Percentiles rank a stretch among this genome's conserved stretches.
phyloP scores from a whole-genome alignment of 352 stramenopile genomes.

The Pseudoperonospora humuli region DNA sequence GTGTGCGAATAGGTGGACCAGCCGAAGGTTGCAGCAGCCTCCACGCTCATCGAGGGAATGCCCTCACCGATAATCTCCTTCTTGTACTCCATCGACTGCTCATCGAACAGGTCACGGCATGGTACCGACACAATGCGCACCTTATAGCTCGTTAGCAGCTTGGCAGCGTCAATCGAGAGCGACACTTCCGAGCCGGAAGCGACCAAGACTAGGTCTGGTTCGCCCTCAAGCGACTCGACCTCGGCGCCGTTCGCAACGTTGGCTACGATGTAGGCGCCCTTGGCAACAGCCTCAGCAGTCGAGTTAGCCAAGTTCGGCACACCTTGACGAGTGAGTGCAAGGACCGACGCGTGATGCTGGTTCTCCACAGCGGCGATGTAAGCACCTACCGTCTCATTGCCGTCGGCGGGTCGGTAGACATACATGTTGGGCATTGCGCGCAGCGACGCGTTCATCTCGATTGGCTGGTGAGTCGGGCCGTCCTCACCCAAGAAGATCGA shows the following conservation, averaged over 20 bases:
- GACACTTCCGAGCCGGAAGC: constrained; percentile 94
- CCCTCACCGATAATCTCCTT: constrained; percentile 90
- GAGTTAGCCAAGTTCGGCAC: constrained; percentile 89
- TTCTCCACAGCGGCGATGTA: constrained; percentile 89
- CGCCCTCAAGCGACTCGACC: constrained; percentile 54
- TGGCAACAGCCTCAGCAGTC: constrained; percentile 84
- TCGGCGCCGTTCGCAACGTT: constrained; percentile 73
- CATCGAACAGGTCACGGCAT: constrained; percentile 96
- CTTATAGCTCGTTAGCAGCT: constrained; percentile 73
- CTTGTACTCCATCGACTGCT: constrained; percentile 95
- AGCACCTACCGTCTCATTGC: constrained; percentile 95
- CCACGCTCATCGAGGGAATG: constrained; percentile 93
- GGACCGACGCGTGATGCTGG: constrained; percentile 87
- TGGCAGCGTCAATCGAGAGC: constrained; percentile 92
- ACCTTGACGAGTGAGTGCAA: constrained; percentile 89
- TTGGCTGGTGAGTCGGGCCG: constrained; percentile 98
- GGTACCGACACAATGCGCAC: constrained; percentile 96
- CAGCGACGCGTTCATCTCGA: constrained; percentile 96
- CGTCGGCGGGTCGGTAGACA: constrained; percentile 95
- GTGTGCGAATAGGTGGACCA: constrained; percentile 95
- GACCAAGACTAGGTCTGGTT: constrained; percentile 89
- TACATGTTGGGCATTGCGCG: constrained; percentile 98
- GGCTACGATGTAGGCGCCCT: constrained; percentile 84
- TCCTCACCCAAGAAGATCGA: constrained; percentile 99
- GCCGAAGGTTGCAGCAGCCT: constrained; percentile 90